Evolutionary conservation across 129 eudicot species (phyloP), one percentile per base, ranked within the genome.

Genomic region (Centrapalus pauciflorus): DNA sequence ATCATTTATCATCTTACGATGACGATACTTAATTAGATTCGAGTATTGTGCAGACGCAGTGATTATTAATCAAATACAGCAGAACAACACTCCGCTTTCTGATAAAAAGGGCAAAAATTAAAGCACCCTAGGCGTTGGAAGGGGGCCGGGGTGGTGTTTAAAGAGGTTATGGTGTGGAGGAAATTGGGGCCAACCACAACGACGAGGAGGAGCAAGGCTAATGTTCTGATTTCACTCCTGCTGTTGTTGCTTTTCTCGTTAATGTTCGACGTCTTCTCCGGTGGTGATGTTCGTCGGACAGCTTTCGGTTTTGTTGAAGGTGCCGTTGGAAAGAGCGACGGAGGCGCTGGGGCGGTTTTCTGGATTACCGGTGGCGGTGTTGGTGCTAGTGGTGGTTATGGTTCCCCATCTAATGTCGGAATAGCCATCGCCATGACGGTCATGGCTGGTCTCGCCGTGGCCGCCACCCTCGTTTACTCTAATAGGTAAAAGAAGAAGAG

Each of bases 381-480:
- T 66, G 74, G 75, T 48, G 75, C 26, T 49, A 26, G 70, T 54
- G 72, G 72, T 51, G 65, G 55, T 4, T 37, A 38, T 68, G 72
- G 60, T 52, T 50, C 61, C 9, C 65, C 65, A 50, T 78, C 78
- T 6, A 79, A 80, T 73, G 91, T 69, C 34, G 87, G 85, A 64
- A 69, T 79, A 76, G 88, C 88, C 54, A 57, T 82, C 62, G 88
- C 85, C 25, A 77, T 85, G 52, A 85, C 85, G 77, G 88, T 85
- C 77, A 76, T 85, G 85, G 88, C 87, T 46, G 87, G 87, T 16
- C 29, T 85, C 66, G 85, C 87, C 55, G 62, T 83, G 71, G 89
- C 82, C 77, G 86, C 89, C 45, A 80, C 88, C 20, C 37, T 86
- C 51, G 76, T 80, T 61, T 80, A 76, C 77, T 80, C 90, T 5